Evolutionary conservation across 163 green algal species (phyloP), one percentile per base, ranked within the genome.

Genomic region (Volvox carteri): DNA sequence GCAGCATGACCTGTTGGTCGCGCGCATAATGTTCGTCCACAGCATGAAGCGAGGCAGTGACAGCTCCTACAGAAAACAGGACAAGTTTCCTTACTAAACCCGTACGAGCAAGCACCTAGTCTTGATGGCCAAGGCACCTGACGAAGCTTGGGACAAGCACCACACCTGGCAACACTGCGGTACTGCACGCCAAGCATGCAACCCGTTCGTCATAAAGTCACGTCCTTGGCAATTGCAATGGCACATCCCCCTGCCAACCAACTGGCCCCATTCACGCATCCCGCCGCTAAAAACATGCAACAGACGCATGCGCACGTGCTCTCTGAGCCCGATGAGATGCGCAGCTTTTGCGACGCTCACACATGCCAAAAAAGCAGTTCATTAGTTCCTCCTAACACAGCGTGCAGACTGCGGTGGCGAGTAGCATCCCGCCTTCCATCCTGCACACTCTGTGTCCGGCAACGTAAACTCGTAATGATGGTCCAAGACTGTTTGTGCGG

Each of bases 391-490:
- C 70, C 70, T 37, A 21, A 78, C 70, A 54, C 70, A 78, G 70
- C 39, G 70, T 78, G 39, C 70, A 78, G 70, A 78, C 70, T 56
- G 70, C 41, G 70, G 70, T 30, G 14, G 12, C 39, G 70, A 37
- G 35, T 33, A 9, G 39, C 33, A 33, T 54, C 70, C 70, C 37
- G 70, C 70, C 70, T 78, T 54, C 70, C 70, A 78, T 78, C 70
- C 70, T 78, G 70, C 70, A 78, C 70, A 78, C 39, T 7, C 35
- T 48, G 67, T 76, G 30, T 76, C 67, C 39, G 70, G 70, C 56
- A 14, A 54, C 65, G 12, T 75, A 46, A 75, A 46, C 28, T 73
- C 37, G 28, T 73, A 39, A 41, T 72, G 62, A 42, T 73, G 8
- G 62, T 73, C 25, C 25, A 39, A 73, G n/a, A 73, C 25, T 21